A percentile compares a stretch with the other conserved stretches of the same genome.
phyloP scores from a whole-genome alignment of 1,284 basidiomycete genomes.

The Ceratobasidium sp. region DNA sequence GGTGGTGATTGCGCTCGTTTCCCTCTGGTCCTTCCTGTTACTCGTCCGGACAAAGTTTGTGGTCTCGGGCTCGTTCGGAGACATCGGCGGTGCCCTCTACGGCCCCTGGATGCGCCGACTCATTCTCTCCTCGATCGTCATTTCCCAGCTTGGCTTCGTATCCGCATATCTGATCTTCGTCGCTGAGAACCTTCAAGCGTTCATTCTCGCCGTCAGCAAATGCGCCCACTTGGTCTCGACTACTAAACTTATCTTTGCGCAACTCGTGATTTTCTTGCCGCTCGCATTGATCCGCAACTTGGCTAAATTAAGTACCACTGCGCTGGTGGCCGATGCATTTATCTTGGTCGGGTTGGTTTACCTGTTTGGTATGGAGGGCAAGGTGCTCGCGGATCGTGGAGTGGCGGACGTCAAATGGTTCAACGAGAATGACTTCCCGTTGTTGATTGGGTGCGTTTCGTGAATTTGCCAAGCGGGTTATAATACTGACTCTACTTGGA shows the following conservation, averaged over 20 bases:
- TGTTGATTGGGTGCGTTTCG: slow-evolving; percentile 84
- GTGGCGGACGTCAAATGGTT: slow-evolving; percentile 88
- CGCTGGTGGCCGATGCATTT: slow-evolving; percentile 94
- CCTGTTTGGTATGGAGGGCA: slow-evolving; percentile 84
- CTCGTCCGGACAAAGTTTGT: slow-evolving; percentile 90
- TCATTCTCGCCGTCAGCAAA: slow-evolving; percentile 85
- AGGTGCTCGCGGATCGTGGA: slow-evolving; percentile 72
- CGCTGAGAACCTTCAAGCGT: slow-evolving; percentile 89
- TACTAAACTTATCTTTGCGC: slow-evolving; percentile 83
- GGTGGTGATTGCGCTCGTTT: slow-evolving; percentile 85
- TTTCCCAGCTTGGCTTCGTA: slow-evolving; percentile 93
- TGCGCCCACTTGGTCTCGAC: slow-evolving; percentile 79
- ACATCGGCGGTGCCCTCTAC: slow-evolving; percentile 94
- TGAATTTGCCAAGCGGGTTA: slow-evolving; percentile 15
- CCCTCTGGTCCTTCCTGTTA: slow-evolving; percentile 93
- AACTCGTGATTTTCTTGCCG: slow-evolving; percentile 88
- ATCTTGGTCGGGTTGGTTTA: slow-evolving; percentile 91
- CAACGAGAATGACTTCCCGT: slow-evolving; percentile 88
- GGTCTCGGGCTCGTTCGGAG: slow-evolving; percentile 93
- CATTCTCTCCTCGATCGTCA: slow-evolving; percentile 87
- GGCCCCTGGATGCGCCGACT: slow-evolving; percentile 92
- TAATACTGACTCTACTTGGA: slow-evolving; percentile 8
- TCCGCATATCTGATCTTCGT: slow-evolving; percentile 96
- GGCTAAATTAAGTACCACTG: slow-evolving; percentile 92
- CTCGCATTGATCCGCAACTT: slow-evolving; percentile 88